Conservation (phyloP, 2,329 filamentous ascomycete species). For the Ophiostoma sp. region DNA sequence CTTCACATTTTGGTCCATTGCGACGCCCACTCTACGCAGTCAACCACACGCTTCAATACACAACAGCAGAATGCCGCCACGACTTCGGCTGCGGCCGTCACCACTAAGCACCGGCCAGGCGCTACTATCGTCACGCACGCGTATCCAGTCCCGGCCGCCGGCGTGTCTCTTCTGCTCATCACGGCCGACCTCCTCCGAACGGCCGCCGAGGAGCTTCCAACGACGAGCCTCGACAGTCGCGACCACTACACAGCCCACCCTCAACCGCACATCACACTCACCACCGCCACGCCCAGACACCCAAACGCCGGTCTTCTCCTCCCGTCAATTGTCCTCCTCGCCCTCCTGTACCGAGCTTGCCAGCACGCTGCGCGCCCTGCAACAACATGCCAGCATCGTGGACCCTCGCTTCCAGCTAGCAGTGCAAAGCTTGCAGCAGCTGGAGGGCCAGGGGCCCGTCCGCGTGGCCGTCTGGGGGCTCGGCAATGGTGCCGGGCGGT, state of each 20-base stretch:
- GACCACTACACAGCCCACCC: constrained; percentile 19
- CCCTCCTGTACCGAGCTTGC: constrained; percentile 46
- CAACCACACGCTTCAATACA: constrained; percentile 12
- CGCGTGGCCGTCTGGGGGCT: constrained; percentile 52
- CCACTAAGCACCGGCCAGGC: constrained; percentile 8
- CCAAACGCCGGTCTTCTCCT: constrained; percentile 13
- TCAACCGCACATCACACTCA: background rate
- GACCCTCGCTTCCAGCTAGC: constrained; percentile 68
- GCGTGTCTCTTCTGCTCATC: constrained; percentile 34
- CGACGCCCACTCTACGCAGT: background rate
- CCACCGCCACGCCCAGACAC: background rate
- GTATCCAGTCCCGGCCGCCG: constrained; percentile 15
- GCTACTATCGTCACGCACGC: constrained; percentile 3
- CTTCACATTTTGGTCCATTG: background rate
- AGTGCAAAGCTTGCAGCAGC: constrained; percentile 56
- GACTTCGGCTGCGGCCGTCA: constrained; percentile 27
- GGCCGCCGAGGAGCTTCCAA: background rate
- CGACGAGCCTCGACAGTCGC: constrained; percentile 29
- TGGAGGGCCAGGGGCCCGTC: constrained; percentile 51
- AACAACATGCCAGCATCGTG: constrained; percentile 55
- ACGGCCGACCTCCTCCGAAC: constrained; percentile 19
- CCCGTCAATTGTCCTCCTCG: background rate
- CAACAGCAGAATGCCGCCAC: constrained; percentile 30
- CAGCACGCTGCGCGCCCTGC: constrained; percentile 53
- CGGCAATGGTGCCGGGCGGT: constrained; percentile 38